phyloP scores from a whole-genome alignment of 495 filamentous ascomycete species.

The Amniculicola lignicola region DNA sequence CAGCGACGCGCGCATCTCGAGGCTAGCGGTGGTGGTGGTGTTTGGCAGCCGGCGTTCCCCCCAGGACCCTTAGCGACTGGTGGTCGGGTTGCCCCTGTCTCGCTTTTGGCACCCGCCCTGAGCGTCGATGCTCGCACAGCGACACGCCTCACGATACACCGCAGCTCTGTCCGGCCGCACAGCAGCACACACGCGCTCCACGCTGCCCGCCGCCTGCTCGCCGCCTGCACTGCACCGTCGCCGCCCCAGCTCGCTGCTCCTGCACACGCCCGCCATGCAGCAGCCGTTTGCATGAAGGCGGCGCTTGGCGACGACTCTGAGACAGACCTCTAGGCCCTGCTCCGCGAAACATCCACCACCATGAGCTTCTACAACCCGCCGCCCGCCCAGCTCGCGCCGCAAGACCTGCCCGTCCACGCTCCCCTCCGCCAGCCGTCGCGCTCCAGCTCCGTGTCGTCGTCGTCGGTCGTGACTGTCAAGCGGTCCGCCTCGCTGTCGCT shows the following conservation, averaged over 20 bases:
- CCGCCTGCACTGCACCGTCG: neutral
- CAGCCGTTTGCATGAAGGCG: slow-evolving; percentile 31
- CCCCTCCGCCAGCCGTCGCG: slow-evolving; percentile 34
- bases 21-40: too few relatives aligned
- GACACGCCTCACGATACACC: slow-evolving; percentile 23
- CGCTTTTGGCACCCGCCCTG: too few relatives aligned
- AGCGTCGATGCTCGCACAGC: too few relatives aligned
- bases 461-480: slow-evolving; percentile 39
- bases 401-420: slow-evolving; percentile 12
- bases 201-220: neutral
- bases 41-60: too few relatives aligned
- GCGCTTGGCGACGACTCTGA: slow-evolving; percentile 24
- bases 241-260: slow-evolving; percentile 23
- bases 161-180: slow-evolving; percentile 3
- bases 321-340: slow-evolving; percentile 15
- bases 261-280: slow-evolving; percentile 23
- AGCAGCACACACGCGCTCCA: slow-evolving; percentile 1
- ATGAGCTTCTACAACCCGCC: slow-evolving; percentile 31
- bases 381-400: slow-evolving; percentile 1
- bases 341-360: slow-evolving; percentile 10
- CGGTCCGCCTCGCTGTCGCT: slow-evolving; percentile 39
- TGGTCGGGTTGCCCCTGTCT: too few relatives aligned
- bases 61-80: too few relatives aligned
- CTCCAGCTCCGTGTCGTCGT: slow-evolving; percentile 39
- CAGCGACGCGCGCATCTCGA: too few relatives aligned